Evolutionary conservation across 2,329 filamentous ascomycete species (phyloP), one percentile per base, ranked within the genome.

Genomic region (Cadophora sp.): DNA sequence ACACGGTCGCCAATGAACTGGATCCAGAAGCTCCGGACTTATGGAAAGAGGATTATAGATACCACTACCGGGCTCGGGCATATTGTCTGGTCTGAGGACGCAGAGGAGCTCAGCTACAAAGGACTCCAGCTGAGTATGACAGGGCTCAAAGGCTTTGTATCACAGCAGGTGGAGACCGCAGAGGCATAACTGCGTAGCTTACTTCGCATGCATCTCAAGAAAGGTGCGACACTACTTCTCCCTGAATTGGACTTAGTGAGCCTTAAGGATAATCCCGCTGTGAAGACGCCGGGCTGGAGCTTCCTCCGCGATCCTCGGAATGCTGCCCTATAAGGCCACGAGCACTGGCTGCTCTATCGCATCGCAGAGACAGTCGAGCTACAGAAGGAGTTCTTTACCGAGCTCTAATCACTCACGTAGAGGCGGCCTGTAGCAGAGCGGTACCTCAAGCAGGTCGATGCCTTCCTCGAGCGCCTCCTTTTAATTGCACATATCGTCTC

Each of bases 1-100:
- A 65, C 6, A 9, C 53, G 56, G 16, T 71, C 67, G 1, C 69
- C 64, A 27, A 69, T 71, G 24, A 69, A 69, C 53, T 71, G 64
- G 67, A 64, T 22, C 3, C 29, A 29, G 53, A 71, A 71, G 67
- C 43, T 71, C 9, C 61, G 62, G 8, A 19, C 46, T 3, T 69
- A 65, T 37, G 60, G 67, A 1, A 71, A 71, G 55, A 58, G 61
- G 40, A 65, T 71, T 43, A 26, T n/a, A 26, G 46, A 70, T 4
- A 70, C 7, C 11, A 68, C 62, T 16, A 70, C 68, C 5, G 24
- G 12, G 8, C 46, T 70, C n/a, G 63, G 64, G 6, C 29, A 61
- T 64, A 53, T 70, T 11, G 24, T 64, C 50, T 70, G 37, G 69
- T 56, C 66, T 2, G 63, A 64, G 6, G 60, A 70, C 22, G 27